Evolutionary conservation across 1,284 basidiomycete species (phyloP), one percentile per base, ranked within the genome.

Genomic region (Leccinum huronense): DNA sequence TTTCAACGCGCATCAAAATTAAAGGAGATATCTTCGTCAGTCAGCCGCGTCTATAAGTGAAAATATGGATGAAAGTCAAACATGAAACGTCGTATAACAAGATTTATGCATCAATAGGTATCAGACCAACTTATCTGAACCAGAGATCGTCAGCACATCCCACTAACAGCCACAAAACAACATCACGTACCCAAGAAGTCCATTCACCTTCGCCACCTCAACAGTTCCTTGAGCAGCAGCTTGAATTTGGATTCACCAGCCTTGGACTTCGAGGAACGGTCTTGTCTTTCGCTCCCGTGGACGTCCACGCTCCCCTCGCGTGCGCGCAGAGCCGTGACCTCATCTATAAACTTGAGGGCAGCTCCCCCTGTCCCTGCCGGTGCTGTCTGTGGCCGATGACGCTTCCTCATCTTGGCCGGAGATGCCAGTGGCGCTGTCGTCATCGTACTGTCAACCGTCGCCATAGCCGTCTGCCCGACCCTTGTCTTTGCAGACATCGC

Each of bases 321-420:
- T 33, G 13, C 34, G 48, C 34, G 59, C 38, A 38, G 42, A 51
- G 40, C 48, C 51, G 38, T 55, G 16, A 42, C n/a, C 0, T 62
- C 71, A n/a, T 72, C 71, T 8, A 64, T 57, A 42, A 73, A 73
- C 63, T 60, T 62, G 61, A 59, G 34, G 2, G 68, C 19, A 3
- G 56, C 33, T 7, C 68, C 64, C 1, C 71, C 65, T 10, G 45
- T 51, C 30, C 65, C 61, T 5, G 57, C 40, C 33, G 71, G 71
- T 0, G 74, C 72, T 3, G 72, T 76, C 54, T 73, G 72, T 42
- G 72, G 74, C 6, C 74, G 70, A 19, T 31, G 54, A 6, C 40
- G 65, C 31, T 60, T 63, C 42, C 6, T 60, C 33, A 53, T 30
- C 38, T 60, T 70, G 3, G 57, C 7, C 14, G 64, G 54, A 3